These are phyloP conservation scores for Flueggea neowawraea DNA, from an alignment of 441 rosid species.

Conservation along the genomic window DNA sequence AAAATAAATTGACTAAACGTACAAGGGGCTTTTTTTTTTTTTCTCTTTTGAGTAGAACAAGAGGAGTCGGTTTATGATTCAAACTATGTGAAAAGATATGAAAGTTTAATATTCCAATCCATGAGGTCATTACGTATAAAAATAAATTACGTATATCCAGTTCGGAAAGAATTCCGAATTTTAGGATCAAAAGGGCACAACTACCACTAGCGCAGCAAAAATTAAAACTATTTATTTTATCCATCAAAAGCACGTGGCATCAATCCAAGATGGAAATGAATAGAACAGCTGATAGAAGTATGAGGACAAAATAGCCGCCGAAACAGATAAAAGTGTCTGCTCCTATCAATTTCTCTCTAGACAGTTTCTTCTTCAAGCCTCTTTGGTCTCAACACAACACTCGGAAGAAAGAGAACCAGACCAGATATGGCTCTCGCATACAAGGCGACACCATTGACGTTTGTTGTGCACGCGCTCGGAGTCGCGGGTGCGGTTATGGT, in stretches of 20 bases:
- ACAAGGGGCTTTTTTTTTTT: too few relatives aligned
- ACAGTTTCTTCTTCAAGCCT: neutral
- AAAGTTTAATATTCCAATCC: too few relatives aligned
- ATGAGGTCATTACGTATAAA: too few relatives aligned
- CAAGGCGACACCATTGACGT: constrained; percentile 53
- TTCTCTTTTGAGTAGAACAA: too few relatives aligned
- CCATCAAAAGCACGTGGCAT: constrained; percentile 18
- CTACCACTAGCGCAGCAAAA: too few relatives aligned
- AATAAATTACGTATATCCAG: too few relatives aligned
- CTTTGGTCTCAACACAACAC: neutral
- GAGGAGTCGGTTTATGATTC: too few relatives aligned
- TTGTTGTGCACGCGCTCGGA: constrained; percentile 61
- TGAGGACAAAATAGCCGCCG: neutral
- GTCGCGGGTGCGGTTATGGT: constrained; percentile 60
- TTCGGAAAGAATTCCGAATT: too few relatives aligned
- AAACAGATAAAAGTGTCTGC: neutral
- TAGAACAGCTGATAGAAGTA: neutral
- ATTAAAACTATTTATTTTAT: neutral
- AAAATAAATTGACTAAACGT: too few relatives aligned
- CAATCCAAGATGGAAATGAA: neutral
- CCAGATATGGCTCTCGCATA: constrained; percentile 45
- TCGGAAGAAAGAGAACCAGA: constrained; percentile 1
- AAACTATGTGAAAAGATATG: too few relatives aligned
- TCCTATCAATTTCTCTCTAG: neutral
- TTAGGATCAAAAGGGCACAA: too few relatives aligned